A percentile compares a stretch with the other conserved stretches of the same genome.
These are phyloP conservation scores for Mycosarcoma maydis DNA, from an alignment of 1,284 basidiomycete genomes.

Conservation along the genomic window DNA sequence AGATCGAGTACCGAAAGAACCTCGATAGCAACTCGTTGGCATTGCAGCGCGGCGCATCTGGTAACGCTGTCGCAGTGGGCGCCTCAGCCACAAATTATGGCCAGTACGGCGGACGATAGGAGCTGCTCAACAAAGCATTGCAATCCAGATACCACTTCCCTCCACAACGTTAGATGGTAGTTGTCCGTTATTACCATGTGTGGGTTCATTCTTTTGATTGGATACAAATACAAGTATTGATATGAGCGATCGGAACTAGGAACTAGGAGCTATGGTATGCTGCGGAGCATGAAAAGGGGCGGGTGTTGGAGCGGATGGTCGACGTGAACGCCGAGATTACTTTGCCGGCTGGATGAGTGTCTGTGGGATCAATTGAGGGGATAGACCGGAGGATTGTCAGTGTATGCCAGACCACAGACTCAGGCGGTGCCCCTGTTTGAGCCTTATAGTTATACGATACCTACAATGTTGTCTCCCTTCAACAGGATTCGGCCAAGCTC, in stretches of 20 bases:
- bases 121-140: background rate
- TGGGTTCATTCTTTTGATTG: background rate
- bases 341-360: constrained; percentile 60
- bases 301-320: no score
- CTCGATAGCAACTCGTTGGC: constrained; percentile 44
- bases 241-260: no score
- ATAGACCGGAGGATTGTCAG: background rate
- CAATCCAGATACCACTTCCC: constrained; percentile 20
- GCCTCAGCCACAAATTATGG: constrained; percentile 24
- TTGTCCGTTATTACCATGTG: background rate
- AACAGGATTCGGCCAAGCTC: constrained; percentile 60
- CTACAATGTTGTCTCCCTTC: constrained; percentile 63
- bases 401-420: no score
- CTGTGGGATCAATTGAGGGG: constrained; percentile 13
- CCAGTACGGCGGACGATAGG: constrained; percentile 30
- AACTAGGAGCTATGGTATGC: no score
- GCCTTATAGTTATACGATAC: no score
- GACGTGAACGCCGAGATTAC: no score
- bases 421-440: no score
- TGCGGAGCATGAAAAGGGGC: background rate
- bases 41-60: constrained; percentile 26
- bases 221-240: constrained; percentile 38
- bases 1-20: constrained; percentile 64
- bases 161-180: background rate
- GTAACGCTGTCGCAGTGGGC: constrained; percentile 14